Evolutionary conservation across 192 early-diverging fungal genomes (phyloP).

Genomic region (Coemansia aciculifera): DNA sequence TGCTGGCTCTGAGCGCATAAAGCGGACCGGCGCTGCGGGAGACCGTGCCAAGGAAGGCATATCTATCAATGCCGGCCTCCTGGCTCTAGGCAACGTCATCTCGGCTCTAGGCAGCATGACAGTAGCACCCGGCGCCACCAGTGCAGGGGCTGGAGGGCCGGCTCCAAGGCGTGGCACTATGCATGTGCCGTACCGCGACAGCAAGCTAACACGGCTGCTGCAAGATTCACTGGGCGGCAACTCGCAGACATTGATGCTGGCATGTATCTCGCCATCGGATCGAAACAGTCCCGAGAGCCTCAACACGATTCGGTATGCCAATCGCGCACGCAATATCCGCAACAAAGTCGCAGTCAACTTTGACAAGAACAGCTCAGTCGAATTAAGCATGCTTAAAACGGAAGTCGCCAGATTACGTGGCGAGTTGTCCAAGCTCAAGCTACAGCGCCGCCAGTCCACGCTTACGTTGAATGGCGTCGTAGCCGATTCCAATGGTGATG

Average conservation of each 20-base stretch:
- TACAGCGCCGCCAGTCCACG: conserved; percentile 38
- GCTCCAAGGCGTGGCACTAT: conserved; percentile 46
- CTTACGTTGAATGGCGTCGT: not conserved
- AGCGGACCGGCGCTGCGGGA: conserved; percentile 92
- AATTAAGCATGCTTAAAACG: conserved; percentile 53
- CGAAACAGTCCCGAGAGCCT: conserved; percentile 87
- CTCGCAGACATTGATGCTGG: conserved; percentile 93
- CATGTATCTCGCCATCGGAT: conserved; percentile 90
- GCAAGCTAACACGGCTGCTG: conserved; percentile 92
- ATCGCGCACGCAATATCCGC: conserved; percentile 94
- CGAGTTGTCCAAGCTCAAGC: conserved; percentile 51
- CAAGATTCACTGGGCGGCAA: conserved; percentile 97
- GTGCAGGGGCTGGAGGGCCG: not conserved
- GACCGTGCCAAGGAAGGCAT: conserved; percentile 96
- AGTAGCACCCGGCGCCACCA: not conserved
- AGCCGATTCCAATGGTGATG: not conserved
- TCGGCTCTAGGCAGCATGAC: conserved; percentile 82
- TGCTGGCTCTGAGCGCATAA: conserved; percentile 94
- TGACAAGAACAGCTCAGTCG: conserved; percentile 55
- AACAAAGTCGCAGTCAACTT: conserved; percentile 81
- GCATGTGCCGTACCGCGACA: conserved; percentile 96
- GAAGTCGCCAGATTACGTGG: conserved; percentile 51
- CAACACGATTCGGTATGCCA: conserved; percentile 96
- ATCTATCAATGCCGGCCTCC: conserved; percentile 92
- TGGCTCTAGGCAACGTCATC: conserved; percentile 97